These are phyloP conservation scores for Dispira simplex DNA, from an alignment of 192 early-diverging fungal species.

Conservation along the genomic window DNA sequence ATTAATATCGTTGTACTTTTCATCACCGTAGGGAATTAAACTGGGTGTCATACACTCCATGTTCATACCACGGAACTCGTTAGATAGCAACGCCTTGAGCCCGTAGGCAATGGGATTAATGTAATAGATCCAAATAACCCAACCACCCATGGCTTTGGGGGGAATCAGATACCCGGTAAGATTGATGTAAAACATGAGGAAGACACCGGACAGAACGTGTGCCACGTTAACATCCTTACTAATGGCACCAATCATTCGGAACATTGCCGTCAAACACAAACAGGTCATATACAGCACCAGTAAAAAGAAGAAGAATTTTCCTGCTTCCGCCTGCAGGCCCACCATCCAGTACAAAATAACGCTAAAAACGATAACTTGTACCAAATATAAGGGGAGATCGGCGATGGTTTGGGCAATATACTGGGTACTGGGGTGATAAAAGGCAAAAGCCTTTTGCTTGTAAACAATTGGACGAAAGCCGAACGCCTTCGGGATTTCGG, in stretches of 20 bases:
- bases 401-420: conserved; percentile 32
- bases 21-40: conserved; percentile 17
- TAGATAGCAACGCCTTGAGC: conserved; percentile 38
- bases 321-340: conserved; percentile 28
- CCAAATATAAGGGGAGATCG: conserved; percentile 30
- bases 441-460: conserved; percentile 63
- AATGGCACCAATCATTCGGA: conserved; percentile 38
- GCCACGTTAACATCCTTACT: conserved; percentile 33
- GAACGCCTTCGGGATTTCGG: conserved; percentile 55
- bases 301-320: conserved; percentile 38
- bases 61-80: conserved; percentile 38
- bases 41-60: conserved; percentile 22
- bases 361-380: conserved; percentile 36
- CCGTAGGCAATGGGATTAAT: conserved; percentile 45
- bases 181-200: conserved; percentile 31
- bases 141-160: conserved; percentile 38
- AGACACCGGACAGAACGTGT: conserved; percentile 30
- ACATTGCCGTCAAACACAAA: conserved; percentile 38
- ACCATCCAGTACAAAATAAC: conserved; percentile 46
- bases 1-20: conserved; percentile 21
- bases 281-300: conserved; percentile 34
- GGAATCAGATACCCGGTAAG: conserved; percentile 51
- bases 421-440: conserved; percentile 44
- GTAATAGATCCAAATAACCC: conserved; percentile 45
- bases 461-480: conserved; percentile 54